Evolutionary conservation across 1,139 yeast species (phyloP).

Genomic region (Sugiyamaella novakii): DNA sequence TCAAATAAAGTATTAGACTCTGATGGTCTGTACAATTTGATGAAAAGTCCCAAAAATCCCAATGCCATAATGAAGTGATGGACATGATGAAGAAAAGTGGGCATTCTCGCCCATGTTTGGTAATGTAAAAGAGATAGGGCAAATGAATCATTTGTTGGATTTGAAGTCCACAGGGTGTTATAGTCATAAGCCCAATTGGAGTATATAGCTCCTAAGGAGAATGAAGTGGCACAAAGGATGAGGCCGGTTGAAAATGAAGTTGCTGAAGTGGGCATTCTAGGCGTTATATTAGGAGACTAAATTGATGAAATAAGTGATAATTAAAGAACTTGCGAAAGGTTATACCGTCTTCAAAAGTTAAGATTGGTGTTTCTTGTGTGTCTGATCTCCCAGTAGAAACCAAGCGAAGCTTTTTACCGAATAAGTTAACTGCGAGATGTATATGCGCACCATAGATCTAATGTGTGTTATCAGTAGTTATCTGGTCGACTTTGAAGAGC

Average conservation of each 20-base stretch:
- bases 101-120: conserved; percentile 66
- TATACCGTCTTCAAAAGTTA: too few relatives aligned
- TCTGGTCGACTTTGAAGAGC: too few relatives aligned
- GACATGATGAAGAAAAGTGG: conserved; percentile 58
- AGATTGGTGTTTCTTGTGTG: too few relatives aligned
- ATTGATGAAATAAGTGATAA: too few relatives aligned
- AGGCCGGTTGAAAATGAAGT: conserved; percentile 43
- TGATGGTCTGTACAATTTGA: conserved; percentile 81
- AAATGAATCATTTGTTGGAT: conserved; percentile 56
- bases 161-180: conserved; percentile 67
- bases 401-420: too few relatives aligned
- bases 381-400: too few relatives aligned
- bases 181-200: conserved; percentile 83
- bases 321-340: too few relatives aligned
- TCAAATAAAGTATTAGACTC: conserved; percentile 86
- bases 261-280: conserved; percentile 39
- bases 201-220: conserved; percentile 76
- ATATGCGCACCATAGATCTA: too few relatives aligned
- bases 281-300: neutral
- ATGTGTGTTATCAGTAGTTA: too few relatives aligned
- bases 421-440: too few relatives aligned
- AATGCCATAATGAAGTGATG: conserved; percentile 60
- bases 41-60: conserved; percentile 72
- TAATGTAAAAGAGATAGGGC: conserved; percentile 71
- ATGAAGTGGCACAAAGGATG: conserved; percentile 55